Conservation (phyloP, 495 filamentous ascomycete genomes). For the Aspergillus homomorphus region DNA sequence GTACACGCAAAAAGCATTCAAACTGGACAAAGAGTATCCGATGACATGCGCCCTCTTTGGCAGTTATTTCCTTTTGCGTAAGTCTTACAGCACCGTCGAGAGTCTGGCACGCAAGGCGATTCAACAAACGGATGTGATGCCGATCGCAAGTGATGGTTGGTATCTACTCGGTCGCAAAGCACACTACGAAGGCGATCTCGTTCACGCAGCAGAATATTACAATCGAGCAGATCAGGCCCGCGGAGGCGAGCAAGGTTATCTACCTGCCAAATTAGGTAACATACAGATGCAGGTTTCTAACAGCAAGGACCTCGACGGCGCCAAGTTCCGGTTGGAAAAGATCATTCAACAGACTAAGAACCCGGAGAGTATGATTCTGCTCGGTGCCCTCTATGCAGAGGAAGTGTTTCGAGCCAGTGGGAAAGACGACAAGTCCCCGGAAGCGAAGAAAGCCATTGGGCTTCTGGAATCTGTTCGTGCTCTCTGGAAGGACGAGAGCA, state of each 20-base stretch:
- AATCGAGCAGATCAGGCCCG: slow-evolving; percentile 82
- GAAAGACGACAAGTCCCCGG: slow-evolving; percentile 83
- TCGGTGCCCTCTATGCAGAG: slow-evolving; percentile 87
- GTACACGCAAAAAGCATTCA: slow-evolving; percentile 91
- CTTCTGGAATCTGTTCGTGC: slow-evolving; percentile 80
- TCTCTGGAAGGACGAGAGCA: slow-evolving; percentile 88
- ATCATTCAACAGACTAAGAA: slow-evolving; percentile 82
- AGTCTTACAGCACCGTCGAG: slow-evolving; percentile 73
- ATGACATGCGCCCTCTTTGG: slow-evolving; percentile 88
- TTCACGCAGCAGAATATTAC: slow-evolving; percentile 77
- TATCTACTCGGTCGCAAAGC: slow-evolving; percentile 87
- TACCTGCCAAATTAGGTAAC: slow-evolving; percentile 88
- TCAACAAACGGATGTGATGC: slow-evolving; percentile 89
- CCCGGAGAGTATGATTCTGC: slow-evolving; percentile 84
- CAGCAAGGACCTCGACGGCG: slow-evolving; percentile 80
- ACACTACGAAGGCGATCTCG: slow-evolving; percentile 66
- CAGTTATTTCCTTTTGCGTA: slow-evolving; percentile 78
- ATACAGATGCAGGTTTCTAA: slow-evolving; percentile 78
- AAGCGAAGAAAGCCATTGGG: slow-evolving; percentile 76
- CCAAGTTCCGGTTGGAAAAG: slow-evolving; percentile 91
- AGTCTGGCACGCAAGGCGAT: slow-evolving; percentile 87
- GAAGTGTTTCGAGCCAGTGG: slow-evolving; percentile 77
- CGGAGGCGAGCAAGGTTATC: slow-evolving; percentile 78
- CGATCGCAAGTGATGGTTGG: slow-evolving; percentile 94
- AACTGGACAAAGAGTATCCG: slow-evolving; percentile 89